phyloP scores from a whole-genome alignment of 495 filamentous ascomycete genomes.

The Tuber brumale region DNA sequence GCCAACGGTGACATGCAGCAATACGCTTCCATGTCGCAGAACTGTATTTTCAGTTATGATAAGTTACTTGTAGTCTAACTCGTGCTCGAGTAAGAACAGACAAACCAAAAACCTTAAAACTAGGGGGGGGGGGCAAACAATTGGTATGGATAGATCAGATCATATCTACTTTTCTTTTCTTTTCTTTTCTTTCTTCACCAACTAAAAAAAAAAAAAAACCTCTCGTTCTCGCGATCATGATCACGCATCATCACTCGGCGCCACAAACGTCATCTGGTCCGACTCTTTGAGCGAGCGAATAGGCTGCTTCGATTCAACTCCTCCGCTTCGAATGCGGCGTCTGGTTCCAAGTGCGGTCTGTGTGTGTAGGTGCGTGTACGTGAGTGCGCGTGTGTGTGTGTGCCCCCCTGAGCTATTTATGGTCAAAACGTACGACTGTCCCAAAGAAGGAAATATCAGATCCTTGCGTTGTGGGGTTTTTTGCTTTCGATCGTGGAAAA shows the following conservation, averaged over 20 bases:
- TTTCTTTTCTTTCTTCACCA: not conserved
- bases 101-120: not conserved
- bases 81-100: not conserved
- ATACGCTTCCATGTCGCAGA: not conserved
- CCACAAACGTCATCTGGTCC: not conserved
- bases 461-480: not conserved
- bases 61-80: too few relatives aligned
- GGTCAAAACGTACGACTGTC: not conserved
- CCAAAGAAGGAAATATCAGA: not conserved
- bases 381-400: too few relatives aligned
- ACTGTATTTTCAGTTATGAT: too few relatives aligned
- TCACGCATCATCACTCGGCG: not conserved
- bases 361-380: too few relatives aligned
- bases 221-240: not conserved
- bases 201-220: not conserved
- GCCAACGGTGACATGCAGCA: not conserved
- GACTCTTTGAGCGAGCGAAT: not conserved
- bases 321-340: not conserved
- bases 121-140: not conserved
- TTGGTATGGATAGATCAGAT: not conserved
- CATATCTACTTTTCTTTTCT: not conserved
- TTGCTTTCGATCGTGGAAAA: not conserved
- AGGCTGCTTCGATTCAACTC: not conserved
- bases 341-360: too few relatives aligned
- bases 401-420: slow-evolving; percentile 5